phyloP scores from a whole-genome alignment of 495 filamentous ascomycete species.

The Penicillium bialowiezense region DNA sequence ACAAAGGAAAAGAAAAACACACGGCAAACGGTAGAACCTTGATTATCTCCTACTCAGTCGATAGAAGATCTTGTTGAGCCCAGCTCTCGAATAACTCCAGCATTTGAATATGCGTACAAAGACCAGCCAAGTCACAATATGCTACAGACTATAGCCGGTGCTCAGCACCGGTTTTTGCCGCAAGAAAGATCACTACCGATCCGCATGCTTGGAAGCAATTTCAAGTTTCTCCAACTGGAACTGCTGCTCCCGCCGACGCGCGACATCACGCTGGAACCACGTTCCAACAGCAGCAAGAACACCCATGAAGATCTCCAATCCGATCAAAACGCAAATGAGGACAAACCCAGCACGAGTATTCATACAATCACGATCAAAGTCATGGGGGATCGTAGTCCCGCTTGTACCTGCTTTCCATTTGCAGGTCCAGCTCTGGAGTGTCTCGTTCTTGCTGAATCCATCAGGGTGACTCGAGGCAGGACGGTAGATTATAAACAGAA shows the following conservation, averaged over 20 bases:
- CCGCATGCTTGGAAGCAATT: conserved; percentile 25
- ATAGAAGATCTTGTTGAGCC: no score
- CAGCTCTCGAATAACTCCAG: no score
- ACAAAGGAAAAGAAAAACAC: no score
- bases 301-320: conserved; percentile 45
- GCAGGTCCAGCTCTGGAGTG: conserved; percentile 52
- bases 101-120: no score
- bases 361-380: conserved; percentile 46
- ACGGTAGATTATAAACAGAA: conserved; percentile 43
- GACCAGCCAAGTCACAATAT: no score
- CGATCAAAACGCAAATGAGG: conserved; percentile 40
- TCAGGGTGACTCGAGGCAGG: conserved; percentile 37
- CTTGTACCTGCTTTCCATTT: conserved; percentile 37
- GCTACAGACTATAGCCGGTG: no score
- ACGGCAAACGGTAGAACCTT: no score
- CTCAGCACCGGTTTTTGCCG: background rate
- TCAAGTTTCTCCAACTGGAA: conserved; percentile 32
- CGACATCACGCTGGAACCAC: conserved; percentile 39
- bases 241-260: conserved; percentile 29
- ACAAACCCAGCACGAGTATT: conserved; percentile 39
- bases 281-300: conserved; percentile 35
- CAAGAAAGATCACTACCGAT: conserved; percentile 5
- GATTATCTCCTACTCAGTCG: no score
- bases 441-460: conserved; percentile 40
- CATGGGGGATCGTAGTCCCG: conserved; percentile 20